These are phyloP conservation scores for Globisporangium mamillatum DNA, from an alignment of 352 stramenopile species.

Conservation along the genomic window DNA sequence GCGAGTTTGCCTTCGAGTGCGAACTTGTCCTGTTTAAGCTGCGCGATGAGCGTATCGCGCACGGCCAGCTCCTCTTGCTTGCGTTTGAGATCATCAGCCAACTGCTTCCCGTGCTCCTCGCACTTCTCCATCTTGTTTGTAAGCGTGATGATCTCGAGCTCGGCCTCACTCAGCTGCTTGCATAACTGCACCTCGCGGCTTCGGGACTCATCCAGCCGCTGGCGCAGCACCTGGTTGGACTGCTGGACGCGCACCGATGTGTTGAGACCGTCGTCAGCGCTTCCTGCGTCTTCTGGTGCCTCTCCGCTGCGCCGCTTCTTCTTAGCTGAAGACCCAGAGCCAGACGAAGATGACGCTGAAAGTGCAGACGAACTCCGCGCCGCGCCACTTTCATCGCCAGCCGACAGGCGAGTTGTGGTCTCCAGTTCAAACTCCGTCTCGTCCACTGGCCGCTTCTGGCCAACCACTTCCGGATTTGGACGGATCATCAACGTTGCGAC, in stretches of 20 bases:
- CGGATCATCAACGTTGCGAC: neutral
- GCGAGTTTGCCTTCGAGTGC: neutral
- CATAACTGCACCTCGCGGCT: neutral
- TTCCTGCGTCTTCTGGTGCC: neutral
- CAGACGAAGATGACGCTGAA: slow-evolving; percentile 1
- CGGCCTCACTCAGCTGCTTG: slow-evolving; percentile 9
- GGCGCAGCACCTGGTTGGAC: slow-evolving; percentile 2
- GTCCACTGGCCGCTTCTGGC: neutral
- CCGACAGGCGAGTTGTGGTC: neutral
- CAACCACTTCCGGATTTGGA: neutral
- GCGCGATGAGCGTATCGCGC: neutral
- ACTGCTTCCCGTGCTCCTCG: slow-evolving; percentile 6
- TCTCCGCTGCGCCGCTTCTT: neutral
- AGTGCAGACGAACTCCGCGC: neutral
- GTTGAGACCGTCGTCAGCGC: slow-evolving; percentile 1
- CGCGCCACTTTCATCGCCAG: neutral
- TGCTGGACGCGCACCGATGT: slow-evolving; percentile 8
- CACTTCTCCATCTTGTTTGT: slow-evolving; percentile 8
- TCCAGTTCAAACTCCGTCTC: neutral
- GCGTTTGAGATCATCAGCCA: slow-evolving; percentile 6
- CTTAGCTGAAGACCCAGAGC: neutral
- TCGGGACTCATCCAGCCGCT: slow-evolving; percentile 6
- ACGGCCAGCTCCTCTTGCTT: slow-evolving; percentile 3
- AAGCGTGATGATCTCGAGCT: slow-evolving; percentile 8
- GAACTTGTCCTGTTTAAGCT: slow-evolving; percentile 8